Evolutionary conservation across 208 protist genomes (phyloP), one percentile per base, ranked within the genome.

Genomic region (Endotrypanum monterogeii): DNA sequence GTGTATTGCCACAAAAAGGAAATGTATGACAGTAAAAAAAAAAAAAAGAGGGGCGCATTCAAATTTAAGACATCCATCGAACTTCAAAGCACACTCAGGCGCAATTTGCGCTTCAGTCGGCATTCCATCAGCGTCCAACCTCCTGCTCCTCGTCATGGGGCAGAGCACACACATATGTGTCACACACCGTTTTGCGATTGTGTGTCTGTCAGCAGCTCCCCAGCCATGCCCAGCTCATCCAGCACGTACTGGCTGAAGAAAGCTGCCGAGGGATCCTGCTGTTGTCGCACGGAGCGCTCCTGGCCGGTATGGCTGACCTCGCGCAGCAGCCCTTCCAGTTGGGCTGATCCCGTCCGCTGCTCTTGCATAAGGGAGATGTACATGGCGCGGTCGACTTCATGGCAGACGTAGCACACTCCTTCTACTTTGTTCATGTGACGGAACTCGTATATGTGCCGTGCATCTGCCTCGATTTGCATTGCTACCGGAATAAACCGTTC

Each of bases 401-500:
- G 75, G 72, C 86, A 91, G n/a, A 94, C 83, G 74, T 92, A 96
- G 76, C 84, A 90, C 23, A 96, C 83, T 1, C 89, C 90, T 65
- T 96, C 92, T 12, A 96, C 81, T 54, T 92, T 84, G 76, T 96
- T 96, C 8, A 87, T 74, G 5, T 66, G 12, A 8, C 89, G 84
- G 67, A 93, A 90, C 65, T 94, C 87, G 77, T 87, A 95, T 35
- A 96, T 69, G 66, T 96, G 92, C 46, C 90, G 87, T 35, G 90
- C 92, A 70, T 96, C 92, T 0, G 92, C 92, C 61, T 95, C 89
- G 25, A 96, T 95, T 74, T 96, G 92, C 92, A 96, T 95, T 25
- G 90, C 75, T 20, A 96, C 69, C 3, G 92, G 92, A 60, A 96
- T 94, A 65, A 96, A 96, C 6, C 87, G 82, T 75, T 96, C 92